Evolutionary conservation across 2,329 filamentous ascomycete genomes (phyloP).

Genomic region (Nannizzia gypsea): DNA sequence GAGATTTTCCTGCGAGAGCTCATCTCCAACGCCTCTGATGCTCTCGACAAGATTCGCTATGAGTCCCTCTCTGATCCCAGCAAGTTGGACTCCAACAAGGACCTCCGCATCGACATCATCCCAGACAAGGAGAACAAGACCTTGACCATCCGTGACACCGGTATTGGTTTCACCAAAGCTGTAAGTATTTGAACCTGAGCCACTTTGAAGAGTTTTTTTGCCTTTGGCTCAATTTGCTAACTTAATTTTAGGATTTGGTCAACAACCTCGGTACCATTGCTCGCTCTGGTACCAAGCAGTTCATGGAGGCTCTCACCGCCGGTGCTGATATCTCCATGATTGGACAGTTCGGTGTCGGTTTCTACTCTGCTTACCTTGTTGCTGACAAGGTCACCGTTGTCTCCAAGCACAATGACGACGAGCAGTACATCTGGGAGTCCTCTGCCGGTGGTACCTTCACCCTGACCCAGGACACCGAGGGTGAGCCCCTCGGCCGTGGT

Average conservation of each 20-base stretch:
- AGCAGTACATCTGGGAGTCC: constrained; percentile 99
- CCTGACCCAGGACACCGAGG: constrained; percentile 79
- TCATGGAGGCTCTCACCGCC: constrained; percentile 98
- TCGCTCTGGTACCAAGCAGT: constrained; percentile 98
- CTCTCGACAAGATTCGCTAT: constrained; percentile 99
- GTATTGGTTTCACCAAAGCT: constrained; percentile 99
- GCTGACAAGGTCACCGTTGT: constrained; percentile 90
- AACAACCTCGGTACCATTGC: constrained; percentile 99
- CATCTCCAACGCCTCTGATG: constrained; percentile 97
- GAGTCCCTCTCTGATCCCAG: constrained; percentile 91
- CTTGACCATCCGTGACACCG: constrained; percentile 89
- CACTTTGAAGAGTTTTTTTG: background rate
- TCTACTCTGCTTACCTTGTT: constrained; percentile 99
- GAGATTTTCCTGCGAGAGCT: constrained; percentile 99
- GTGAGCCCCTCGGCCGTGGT: constrained; percentile 81
- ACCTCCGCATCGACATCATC: constrained; percentile 97
- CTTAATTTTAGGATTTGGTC: constrained; percentile 63
- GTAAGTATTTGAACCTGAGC: constrained; percentile 45
- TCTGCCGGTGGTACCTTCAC: constrained; percentile 95
- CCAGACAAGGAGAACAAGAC: constrained; percentile 97
- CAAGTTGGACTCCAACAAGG: constrained; percentile 96
- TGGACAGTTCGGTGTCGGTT: constrained; percentile 99
- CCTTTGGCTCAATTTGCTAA: constrained; percentile 27
- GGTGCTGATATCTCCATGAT: constrained; percentile 99
- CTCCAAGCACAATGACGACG: constrained; percentile 99